Base-by-base conservation (phyloP, 768 basidiomycete genomes). In the Tricholoma sp. region DNA sequence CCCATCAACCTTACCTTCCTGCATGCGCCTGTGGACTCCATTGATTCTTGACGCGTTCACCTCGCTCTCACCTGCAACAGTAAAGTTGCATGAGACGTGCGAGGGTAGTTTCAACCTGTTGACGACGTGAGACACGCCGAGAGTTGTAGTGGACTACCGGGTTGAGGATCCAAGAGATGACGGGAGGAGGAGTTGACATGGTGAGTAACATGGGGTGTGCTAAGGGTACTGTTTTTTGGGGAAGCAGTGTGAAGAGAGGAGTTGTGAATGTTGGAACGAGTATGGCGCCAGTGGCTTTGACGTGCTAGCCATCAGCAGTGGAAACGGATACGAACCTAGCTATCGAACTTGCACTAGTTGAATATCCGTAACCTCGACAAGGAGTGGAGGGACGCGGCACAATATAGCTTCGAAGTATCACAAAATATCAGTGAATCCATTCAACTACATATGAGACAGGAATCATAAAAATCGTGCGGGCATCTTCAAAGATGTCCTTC, bases 161-260 rank as follows among this genome's bases (percentile, higher is more conserved):
- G 58, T 39, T 5, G 58, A 62, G 19, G 66, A 67, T 56, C 66
- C 66, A 4, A 57, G 50, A 5, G 65, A 64, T 2, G 57, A 57
- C 22, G 60, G 60, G 4, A 58, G 66, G 12, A 52, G 55, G 24
- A 56, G 54, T 64, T 1, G 39, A 54, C 5, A 9, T 58, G 14
- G 46, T 4, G 1, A 3, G 11, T 27, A 32, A n/a, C 21, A 53
- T 57, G 11, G 8, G 55, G 19, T 47, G 21, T 24, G 51, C 45
- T 11, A 29, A 49, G 7, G 63, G 63, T 14, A 59, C 52, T 19
- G 58, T 53, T 10, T 32, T 47, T 29, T 62, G 63, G 61, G 57
- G 45, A 1, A 59, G 50, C 47, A 52, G 53, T 14, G 46, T 47
- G 14, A 24, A 16, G 11, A 47, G 46, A 47, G 46, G 46, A 47